Evolutionary conservation across 306 rosid genomes (phyloP).

Genomic region (Coriaria nepalensis): DNA sequence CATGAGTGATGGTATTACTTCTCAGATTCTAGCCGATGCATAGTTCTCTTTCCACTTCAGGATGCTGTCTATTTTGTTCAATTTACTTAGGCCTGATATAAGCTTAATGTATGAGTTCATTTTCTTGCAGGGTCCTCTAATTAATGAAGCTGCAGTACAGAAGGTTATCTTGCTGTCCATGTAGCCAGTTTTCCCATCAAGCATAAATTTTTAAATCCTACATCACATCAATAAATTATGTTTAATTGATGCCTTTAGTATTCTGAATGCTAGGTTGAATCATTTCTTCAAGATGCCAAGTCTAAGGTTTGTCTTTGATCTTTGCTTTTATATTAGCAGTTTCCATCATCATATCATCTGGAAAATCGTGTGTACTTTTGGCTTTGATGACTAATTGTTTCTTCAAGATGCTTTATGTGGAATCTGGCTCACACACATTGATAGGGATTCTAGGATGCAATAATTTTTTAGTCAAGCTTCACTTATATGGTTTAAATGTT

Average conservation of each 20-base stretch:
- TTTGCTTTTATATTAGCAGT: conserved; percentile 9
- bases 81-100: too few relatives aligned
- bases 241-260: conserved; percentile 13
- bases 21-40: too few relatives aligned
- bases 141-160: conserved; percentile 89
- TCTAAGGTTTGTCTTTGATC: conserved; percentile 59
- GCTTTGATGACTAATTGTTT: not conserved
- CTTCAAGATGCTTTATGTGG: not conserved
- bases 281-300: conserved; percentile 68
- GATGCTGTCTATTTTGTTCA: too few relatives aligned
- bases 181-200: too few relatives aligned
- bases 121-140: conserved; percentile 77
- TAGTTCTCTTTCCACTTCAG: too few relatives aligned
- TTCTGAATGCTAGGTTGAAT: conserved; percentile 55
- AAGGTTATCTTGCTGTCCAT: conserved; percentile 35
- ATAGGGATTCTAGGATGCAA: too few relatives aligned
- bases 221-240: conserved; percentile 1
- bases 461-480: too few relatives aligned
- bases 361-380: conserved; percentile 1
- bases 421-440: too few relatives aligned
- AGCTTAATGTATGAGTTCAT: not conserved
- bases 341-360: not conserved
- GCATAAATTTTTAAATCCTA: too few relatives aligned
- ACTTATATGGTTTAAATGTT: too few relatives aligned
- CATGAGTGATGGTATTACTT: not conserved